A percentile compares a stretch with the other conserved stretches of the same genome.
These are phyloP conservation scores for Trametes gibbosa DNA, from an alignment of 768 basidiomycete genomes.

Conservation along the genomic window DNA sequence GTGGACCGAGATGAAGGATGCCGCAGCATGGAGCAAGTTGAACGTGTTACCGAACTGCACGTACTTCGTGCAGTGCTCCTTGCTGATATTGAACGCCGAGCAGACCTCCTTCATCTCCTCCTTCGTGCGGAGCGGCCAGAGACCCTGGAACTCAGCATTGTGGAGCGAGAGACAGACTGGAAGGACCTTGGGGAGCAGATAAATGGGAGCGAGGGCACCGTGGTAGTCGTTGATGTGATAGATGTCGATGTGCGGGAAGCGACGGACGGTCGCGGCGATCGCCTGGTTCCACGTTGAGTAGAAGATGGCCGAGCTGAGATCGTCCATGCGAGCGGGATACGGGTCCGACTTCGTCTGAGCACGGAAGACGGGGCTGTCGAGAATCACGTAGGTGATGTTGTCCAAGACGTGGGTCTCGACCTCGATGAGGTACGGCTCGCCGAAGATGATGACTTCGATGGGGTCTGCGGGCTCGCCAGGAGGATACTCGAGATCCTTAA, in stretches of 20 bases:
- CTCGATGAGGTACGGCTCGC: conserved; percentile 93
- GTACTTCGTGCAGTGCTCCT: conserved; percentile 94
- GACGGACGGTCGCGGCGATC: conserved; percentile 87
- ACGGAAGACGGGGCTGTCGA: conserved; percentile 95
- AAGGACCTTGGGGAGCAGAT: conserved; percentile 87
- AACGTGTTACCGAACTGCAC: conserved; percentile 98
- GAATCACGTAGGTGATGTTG: conserved; percentile 93
- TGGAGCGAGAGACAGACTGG: conserved; percentile 90
- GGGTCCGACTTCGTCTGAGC: conserved; percentile 96
- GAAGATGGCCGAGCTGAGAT: conserved; percentile 93
- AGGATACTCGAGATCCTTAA: conserved; percentile 92
- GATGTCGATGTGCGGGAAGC: conserved; percentile 84
- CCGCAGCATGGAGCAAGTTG: conserved; percentile 90
- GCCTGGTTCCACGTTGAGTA: conserved; percentile 99
- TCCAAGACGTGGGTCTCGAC: conserved; percentile 91
- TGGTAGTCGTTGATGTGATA: conserved; percentile 97
- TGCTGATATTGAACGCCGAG: conserved; percentile 96
- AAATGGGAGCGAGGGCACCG: conserved; percentile 87
- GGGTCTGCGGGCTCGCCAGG: conserved; percentile 89
- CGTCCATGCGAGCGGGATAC: conserved; percentile 96
- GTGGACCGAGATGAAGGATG: conserved; percentile 88
- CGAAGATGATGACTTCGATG: conserved; percentile 95
- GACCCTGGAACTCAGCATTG: conserved; percentile 97
- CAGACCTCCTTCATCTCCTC: conserved; percentile 99
- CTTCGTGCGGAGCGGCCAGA: conserved; percentile 95